phyloP scores from a whole-genome alignment of 345 rosid species.

The Salix koriyanagi region DNA sequence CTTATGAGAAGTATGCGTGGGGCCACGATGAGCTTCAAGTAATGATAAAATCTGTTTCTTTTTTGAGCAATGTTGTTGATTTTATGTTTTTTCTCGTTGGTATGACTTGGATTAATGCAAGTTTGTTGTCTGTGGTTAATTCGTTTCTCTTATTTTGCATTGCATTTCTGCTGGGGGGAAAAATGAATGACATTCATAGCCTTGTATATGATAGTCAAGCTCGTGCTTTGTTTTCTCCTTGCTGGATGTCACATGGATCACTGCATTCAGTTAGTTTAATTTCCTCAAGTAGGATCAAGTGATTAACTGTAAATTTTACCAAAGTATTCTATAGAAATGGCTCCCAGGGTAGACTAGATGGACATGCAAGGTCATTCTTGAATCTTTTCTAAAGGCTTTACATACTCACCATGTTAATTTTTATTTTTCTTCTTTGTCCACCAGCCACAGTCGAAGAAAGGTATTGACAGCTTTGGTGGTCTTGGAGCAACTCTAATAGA shows the following conservation, averaged over 20 bases:
- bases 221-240: too few species aligned
- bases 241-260: too few species aligned
- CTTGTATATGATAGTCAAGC: too few species aligned
- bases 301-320: too few species aligned
- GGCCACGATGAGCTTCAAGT: slow-evolving; percentile 98
- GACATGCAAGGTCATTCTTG: too few species aligned
- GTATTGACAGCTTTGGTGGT: slow-evolving; percentile 92
- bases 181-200: too few species aligned
- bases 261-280: too few species aligned
- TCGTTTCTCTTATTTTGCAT: not conserved
- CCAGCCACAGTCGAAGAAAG: slow-evolving; percentile 86
- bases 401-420: not conserved
- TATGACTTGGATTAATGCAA: not conserved
- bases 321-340: too few species aligned
- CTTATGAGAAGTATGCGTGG: slow-evolving; percentile 97
- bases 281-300: too few species aligned
- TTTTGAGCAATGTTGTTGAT: not conserved
- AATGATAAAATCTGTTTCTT: not conserved
- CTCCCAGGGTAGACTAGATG: too few species aligned
- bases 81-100: not conserved
- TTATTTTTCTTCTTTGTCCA: not conserved
- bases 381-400: not conserved
- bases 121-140: not conserved
- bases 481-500: slow-evolving; percentile 97
- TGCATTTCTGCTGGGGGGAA: too few species aligned